phyloP scores from a whole-genome alignment of 2,329 filamentous ascomycete genomes.

The Pyrenophora seminiperda region DNA sequence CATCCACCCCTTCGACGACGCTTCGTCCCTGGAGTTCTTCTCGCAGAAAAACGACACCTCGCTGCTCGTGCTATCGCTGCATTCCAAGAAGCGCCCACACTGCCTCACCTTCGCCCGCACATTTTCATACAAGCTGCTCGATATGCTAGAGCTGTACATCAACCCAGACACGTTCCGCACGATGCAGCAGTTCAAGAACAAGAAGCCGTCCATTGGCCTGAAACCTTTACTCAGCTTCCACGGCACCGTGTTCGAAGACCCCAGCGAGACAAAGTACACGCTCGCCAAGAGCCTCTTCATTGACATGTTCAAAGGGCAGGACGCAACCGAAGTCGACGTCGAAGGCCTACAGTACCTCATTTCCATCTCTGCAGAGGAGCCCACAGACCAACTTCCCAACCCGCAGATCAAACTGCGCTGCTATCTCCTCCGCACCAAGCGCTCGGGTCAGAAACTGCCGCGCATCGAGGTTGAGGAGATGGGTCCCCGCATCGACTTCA shows the following conservation, averaged over 20 bases:
- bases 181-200: conserved; percentile 73
- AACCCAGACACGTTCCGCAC: conserved; percentile 73
- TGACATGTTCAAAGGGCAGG: conserved; percentile 89
- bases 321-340: conserved; percentile 83
- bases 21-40: conserved; percentile 89
- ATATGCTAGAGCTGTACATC: conserved; percentile 91
- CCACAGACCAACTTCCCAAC: conserved; percentile 50
- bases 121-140: conserved; percentile 84
- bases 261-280: conserved; percentile 77
- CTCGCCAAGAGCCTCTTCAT: conserved; percentile 84
- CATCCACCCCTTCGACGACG: conserved; percentile 92
- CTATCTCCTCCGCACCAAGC: conserved; percentile 85
- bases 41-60: conserved; percentile 93
- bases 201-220: conserved; percentile 71
- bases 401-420: conserved; percentile 69
- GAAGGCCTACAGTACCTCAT: conserved; percentile 93
- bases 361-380: conserved; percentile 72
- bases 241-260: conserved; percentile 84
- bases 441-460: conserved; percentile 83
- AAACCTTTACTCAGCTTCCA: conserved; percentile 92
- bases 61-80: conserved; percentile 80
- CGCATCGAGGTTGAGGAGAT: conserved; percentile 94
- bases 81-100: conserved; percentile 95
- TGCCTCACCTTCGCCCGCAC: conserved; percentile 80
- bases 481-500: conserved; percentile 90